These are phyloP conservation scores for Sanguinoderma infundibulare DNA, from an alignment of 1,284 basidiomycete genomes.

Conservation along the genomic window DNA sequence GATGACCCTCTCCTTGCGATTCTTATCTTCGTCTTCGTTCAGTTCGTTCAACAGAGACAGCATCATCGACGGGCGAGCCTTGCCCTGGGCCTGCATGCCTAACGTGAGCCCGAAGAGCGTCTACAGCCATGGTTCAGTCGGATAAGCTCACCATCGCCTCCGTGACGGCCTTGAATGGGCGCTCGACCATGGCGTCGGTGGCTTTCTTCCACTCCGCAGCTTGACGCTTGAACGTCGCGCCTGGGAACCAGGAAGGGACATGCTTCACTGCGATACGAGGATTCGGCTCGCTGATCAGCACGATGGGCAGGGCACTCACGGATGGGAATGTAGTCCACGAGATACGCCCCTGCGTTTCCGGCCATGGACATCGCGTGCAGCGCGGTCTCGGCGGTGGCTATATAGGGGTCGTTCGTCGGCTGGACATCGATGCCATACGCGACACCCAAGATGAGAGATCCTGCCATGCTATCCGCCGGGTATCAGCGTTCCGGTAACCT, in stretches of 20 bases:
- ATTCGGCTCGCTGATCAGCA: conserved; percentile 2
- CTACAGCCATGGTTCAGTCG: neutral
- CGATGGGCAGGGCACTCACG: conserved; percentile 24
- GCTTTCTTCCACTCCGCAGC: conserved; percentile 43
- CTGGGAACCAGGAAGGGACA: conserved; percentile 51
- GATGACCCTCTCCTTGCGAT: conserved; percentile 21
- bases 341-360: conserved; percentile 30
- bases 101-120: neutral
- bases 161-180: conserved; percentile 40
- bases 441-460: conserved; percentile 32
- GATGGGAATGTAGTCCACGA: conserved; percentile 34
- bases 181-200: conserved; percentile 34
- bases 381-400: conserved; percentile 33
- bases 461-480: conserved; percentile 32
- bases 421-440: conserved; percentile 36
- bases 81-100: conserved; percentile 25
- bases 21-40: conserved; percentile 21
- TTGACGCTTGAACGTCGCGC: conserved; percentile 51
- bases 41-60: conserved; percentile 23
- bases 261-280: conserved; percentile 37
- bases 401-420: conserved; percentile 34
- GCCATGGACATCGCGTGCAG: conserved; percentile 31
- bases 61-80: conserved; percentile 27
- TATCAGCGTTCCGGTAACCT: conserved; percentile 5
- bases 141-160: conserved; percentile 29